Percentiles rank a stretch among this genome's conserved stretches.
phyloP scores from a whole-genome alignment of 805 yeast species.

The Torulaspora maleeae region DNA sequence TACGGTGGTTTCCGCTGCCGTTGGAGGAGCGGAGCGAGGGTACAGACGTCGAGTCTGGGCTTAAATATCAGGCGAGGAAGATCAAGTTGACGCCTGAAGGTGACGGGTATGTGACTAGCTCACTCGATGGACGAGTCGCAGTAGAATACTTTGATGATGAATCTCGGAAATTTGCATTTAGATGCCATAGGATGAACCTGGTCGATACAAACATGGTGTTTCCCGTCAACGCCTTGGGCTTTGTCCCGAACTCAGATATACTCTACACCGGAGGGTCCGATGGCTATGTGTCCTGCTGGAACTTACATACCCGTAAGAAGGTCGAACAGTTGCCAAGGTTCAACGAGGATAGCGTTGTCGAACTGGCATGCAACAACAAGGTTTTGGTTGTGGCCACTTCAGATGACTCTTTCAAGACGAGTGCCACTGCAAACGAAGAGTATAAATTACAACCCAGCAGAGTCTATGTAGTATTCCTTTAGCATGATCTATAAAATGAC shows the following conservation, averaged over 20 bases:
- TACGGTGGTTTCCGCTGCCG: slow-evolving; percentile 32
- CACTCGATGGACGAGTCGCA: slow-evolving; percentile 80
- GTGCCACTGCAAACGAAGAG: slow-evolving; percentile 23
- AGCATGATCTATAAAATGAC: background rate
- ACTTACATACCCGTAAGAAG: slow-evolving; percentile 72
- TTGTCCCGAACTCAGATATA: slow-evolving; percentile 74
- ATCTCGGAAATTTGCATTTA: slow-evolving; percentile 63
- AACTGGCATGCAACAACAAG: slow-evolving; percentile 32
- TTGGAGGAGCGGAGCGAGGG: slow-evolving; percentile 6
- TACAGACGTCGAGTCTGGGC: slow-evolving; percentile 48
- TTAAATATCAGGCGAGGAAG: slow-evolving; percentile 60
- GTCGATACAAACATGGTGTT: slow-evolving; percentile 54
- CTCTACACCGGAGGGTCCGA: slow-evolving; percentile 89
- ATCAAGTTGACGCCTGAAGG: slow-evolving; percentile 49
- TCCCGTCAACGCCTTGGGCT: slow-evolving; percentile 69
- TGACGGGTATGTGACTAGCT: slow-evolving; percentile 59
- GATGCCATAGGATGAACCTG: slow-evolving; percentile 61
- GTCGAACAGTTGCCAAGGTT: slow-evolving; percentile 62
- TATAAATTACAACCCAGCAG: slow-evolving; percentile 24
- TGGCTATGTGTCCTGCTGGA: slow-evolving; percentile 87
- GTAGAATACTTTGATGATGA: slow-evolving; percentile 57
- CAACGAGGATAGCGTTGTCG: slow-evolving; percentile 41
- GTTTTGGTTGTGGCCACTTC: slow-evolving; percentile 45
- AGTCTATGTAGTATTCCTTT: slow-evolving; percentile 20
- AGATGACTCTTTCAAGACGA: slow-evolving; percentile 46